Evolutionary conservation across 2,329 filamentous ascomycete genomes (phyloP), one percentile per base, ranked within the genome.

Genomic region (Xylaria sp.): DNA sequence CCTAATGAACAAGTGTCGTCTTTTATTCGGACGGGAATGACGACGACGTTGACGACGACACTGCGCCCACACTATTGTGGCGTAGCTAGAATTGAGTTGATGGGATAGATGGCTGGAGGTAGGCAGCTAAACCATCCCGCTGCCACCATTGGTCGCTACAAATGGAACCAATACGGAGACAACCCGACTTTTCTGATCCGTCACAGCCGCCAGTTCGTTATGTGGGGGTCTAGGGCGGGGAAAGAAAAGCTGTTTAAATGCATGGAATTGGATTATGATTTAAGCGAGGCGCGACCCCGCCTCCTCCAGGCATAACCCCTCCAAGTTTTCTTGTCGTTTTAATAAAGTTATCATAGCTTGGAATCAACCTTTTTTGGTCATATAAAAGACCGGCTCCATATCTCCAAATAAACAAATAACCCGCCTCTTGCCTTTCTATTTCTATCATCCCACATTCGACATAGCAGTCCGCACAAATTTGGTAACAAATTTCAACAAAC

Each of bases 41-140:
- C 53, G 31, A 38, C 53, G 31, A 54, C 31, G 51, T 54, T 36
- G 51, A 15, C 31, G 4, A 38, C 33, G 31, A 56, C 2, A 56
- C 20, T 20, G 31, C 51, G 23, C 17, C 51, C n/a, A 20, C 28
- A 38, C 31, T 11, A 36, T n/a, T 15, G 31, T 51, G 9, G 15
- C 7, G 48, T 49, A 49, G 20, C 46, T 4, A 23, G 48, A 51
- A 51, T 17, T 13, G 49, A 33, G 49, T 33, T n/a, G 49, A 53
- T 53, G 49, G n/a, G 33, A 38, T 56, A 7, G 51, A 40, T 40
- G 38, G 36, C 28, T 54, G 31, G 31, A 54, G 17, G 51, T 17
- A 54, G 51, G 53, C 53, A 56, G 53, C 53, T 56, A 36, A 36
- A 38, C n/a, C 28, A 23, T 38, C 51, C 53, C 53, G 23, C 53